Conservation (phyloP, 306 rosid genomes). For the Ormosia semicastrata region DNA sequence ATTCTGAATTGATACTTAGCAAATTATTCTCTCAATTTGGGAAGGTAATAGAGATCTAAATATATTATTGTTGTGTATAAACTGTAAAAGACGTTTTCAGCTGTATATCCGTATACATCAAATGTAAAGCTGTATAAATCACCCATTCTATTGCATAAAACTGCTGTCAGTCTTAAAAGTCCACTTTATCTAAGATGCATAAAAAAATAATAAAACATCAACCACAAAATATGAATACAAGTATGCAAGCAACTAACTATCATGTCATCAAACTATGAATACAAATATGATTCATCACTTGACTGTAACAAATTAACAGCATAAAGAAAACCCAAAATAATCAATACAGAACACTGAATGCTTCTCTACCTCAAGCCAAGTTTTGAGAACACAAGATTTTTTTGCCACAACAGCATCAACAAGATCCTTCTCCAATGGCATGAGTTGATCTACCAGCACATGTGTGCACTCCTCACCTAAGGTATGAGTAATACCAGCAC, state of each 20-base stretch:
- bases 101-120: background rate
- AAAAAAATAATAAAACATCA: background rate
- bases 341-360: constrained; percentile 25
- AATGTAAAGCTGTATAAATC: background rate
- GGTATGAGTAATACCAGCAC: constrained; percentile 53
- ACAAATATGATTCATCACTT: background rate
- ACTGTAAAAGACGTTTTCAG: background rate
- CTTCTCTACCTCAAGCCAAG: constrained; percentile 79
- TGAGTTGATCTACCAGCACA: constrained; percentile 72
- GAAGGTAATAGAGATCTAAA: background rate
- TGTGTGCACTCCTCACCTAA: constrained; percentile 80
- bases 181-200: constrained; percentile 7
- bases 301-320: background rate
- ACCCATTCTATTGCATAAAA: constrained; percentile 8
- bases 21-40: background rate
- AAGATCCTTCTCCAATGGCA: constrained; percentile 62
- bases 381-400: constrained; percentile 59
- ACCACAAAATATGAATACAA: constrained; percentile 5
- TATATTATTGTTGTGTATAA: constrained; percentile 3
- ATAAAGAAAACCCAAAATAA: background rate
- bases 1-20: background rate
- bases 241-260: background rate
- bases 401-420: constrained; percentile 68
- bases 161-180: background rate
- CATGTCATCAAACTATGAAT: constrained; percentile 13